These are phyloP conservation scores for Hansenula lynferdii DNA, from an alignment of 1,139 yeast species.

Conservation along the genomic window DNA sequence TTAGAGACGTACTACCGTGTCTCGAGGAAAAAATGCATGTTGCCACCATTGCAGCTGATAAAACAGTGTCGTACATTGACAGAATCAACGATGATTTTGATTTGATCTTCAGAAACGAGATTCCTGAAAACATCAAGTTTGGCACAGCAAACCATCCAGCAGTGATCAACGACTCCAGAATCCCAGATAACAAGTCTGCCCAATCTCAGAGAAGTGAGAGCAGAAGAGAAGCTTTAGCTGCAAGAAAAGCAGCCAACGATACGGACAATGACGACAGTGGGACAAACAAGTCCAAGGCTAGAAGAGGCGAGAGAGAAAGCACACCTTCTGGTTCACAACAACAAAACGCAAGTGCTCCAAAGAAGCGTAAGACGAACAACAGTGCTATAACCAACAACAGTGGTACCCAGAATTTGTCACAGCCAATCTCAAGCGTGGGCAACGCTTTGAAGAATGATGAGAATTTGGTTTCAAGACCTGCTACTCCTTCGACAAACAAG, in stretches of 20 bases:
- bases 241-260: constrained; percentile 45
- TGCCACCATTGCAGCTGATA: constrained; percentile 85
- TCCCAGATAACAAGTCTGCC: constrained; percentile 48
- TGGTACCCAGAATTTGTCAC: too few relatives aligned
- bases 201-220: constrained; percentile 76
- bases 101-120: constrained; percentile 65
- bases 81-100: constrained; percentile 80
- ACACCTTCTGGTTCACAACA: constrained; percentile 10
- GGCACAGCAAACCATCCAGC: constrained; percentile 92
- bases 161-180: constrained; percentile 49
- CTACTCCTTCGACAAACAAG: constrained; percentile 17
- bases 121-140: constrained; percentile 48
- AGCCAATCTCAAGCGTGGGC: too few relatives aligned
- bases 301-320: constrained; percentile 10
- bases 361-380: constrained; percentile 17
- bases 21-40: constrained; percentile 97
- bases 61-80: constrained; percentile 60
- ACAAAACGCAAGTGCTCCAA: constrained; percentile 8
- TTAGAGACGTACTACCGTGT: constrained; percentile 82
- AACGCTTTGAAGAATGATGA: constrained; percentile 8
- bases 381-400: neutral
- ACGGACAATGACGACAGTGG: constrained; percentile 11
- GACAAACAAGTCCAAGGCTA: constrained; percentile 7
- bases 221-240: constrained; percentile 89
- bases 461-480: constrained; percentile 9